phyloP scores from a whole-genome alignment of 2,329 filamentous ascomycete species.

The Nemania bipapillata region DNA sequence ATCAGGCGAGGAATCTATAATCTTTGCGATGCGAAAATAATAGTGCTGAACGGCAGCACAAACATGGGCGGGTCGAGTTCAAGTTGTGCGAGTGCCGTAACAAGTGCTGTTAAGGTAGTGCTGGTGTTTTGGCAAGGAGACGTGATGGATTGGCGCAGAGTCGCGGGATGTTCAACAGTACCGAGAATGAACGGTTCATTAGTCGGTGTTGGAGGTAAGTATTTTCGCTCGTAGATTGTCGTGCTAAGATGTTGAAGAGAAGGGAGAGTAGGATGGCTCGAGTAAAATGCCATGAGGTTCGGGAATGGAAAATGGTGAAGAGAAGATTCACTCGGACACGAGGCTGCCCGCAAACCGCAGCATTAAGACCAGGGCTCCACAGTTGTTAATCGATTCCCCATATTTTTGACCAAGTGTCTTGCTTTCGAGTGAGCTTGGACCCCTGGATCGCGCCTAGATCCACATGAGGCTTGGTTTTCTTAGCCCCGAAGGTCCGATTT shows the following conservation, averaged over 20 bases:
- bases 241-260: neutral
- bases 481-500: neutral
- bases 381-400: conserved; percentile 2
- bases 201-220: neutral
- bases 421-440: neutral
- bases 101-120: neutral
- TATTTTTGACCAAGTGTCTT: neutral
- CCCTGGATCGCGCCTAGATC: neutral
- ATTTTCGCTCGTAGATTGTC: neutral
- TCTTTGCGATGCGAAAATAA: neutral
- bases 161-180: neutral
- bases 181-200: neutral
- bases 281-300: conserved; percentile 11
- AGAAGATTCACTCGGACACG: conserved; percentile 28
- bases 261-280: conserved; percentile 3
- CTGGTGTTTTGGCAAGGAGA: conserved; percentile 4
- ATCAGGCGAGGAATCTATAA: neutral
- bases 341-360: conserved; percentile 41
- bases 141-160: conserved; percentile 18
- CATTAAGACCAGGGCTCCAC: conserved; percentile 15
- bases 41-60: neutral
- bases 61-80: neutral
- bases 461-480: neutral
- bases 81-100: neutral
- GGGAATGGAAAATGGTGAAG: conserved; percentile 2